phyloP scores from a whole-genome alignment of 371 early-diverging fungal genomes.

The Mucor saturninus region DNA sequence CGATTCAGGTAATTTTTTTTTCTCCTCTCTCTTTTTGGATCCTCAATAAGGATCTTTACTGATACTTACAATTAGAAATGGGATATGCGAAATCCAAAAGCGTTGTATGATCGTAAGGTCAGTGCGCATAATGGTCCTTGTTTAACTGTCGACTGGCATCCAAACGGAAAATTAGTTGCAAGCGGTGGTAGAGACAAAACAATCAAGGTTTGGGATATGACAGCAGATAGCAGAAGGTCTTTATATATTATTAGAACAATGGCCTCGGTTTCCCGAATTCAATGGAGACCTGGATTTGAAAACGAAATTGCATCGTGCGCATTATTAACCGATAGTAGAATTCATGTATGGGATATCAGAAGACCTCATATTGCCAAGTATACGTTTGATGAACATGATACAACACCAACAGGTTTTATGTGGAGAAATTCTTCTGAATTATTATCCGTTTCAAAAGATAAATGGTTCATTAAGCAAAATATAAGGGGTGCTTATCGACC shows the following conservation, averaged over 20 bases:
- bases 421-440: slow-evolving; percentile 73
- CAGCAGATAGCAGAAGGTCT: slow-evolving; percentile 69
- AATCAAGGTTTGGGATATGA: slow-evolving; percentile 89
- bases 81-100: slow-evolving; percentile 76
- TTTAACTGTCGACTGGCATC: slow-evolving; percentile 84
- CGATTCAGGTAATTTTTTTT: slow-evolving; percentile 63
- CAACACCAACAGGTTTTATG: slow-evolving; percentile 72
- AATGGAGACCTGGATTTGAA: slow-evolving; percentile 79
- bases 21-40: neutral
- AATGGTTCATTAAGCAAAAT: slow-evolving; percentile 65
- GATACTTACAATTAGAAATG: slow-evolving; percentile 60
- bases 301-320: slow-evolving; percentile 80
- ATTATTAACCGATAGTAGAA: slow-evolving; percentile 65
- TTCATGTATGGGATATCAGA: slow-evolving; percentile 80
- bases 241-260: slow-evolving; percentile 73
- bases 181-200: slow-evolving; percentile 85
- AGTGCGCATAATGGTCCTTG: slow-evolving; percentile 82
- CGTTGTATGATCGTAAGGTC: slow-evolving; percentile 68
- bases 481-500: slow-evolving; percentile 56
- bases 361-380: slow-evolving; percentile 76
- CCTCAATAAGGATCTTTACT: no score
- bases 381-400: slow-evolving; percentile 75
- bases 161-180: slow-evolving; percentile 75
- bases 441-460: slow-evolving; percentile 82
- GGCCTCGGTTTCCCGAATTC: slow-evolving; percentile 72